These are phyloP conservation scores for Triglochin maritima DNA, from an alignment of 106 monocot genomes.

Conservation along the genomic window DNA sequence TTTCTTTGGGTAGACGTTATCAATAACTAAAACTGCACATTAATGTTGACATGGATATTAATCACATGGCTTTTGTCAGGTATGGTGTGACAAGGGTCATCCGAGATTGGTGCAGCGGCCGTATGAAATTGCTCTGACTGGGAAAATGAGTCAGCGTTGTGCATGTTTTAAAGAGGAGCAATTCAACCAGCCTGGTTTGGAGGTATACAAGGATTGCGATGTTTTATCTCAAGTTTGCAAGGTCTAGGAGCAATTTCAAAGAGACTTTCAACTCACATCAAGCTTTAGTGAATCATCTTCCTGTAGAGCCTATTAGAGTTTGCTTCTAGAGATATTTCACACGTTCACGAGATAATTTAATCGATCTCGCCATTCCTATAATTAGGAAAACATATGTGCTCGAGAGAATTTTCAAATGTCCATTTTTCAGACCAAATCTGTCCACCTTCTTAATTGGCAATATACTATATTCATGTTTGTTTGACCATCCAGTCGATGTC, in stretches of 20 bases:
- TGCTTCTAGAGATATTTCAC: no score
- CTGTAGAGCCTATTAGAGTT: no score
- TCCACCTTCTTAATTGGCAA: no score
- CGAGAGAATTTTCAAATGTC: no score
- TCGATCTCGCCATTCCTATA: no score
- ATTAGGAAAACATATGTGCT: no score
- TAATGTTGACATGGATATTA: background rate
- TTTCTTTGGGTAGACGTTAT: background rate
- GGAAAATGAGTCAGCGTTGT: constrained; percentile 63
- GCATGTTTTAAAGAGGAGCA: constrained; percentile 82
- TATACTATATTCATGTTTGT: no score
- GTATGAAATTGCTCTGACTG: constrained; percentile 61
- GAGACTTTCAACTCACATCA: no score
- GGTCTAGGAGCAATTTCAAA: constrained; percentile 20
- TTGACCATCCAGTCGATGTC: no score
- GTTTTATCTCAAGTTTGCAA: constrained; percentile 52
- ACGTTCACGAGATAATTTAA: no score
- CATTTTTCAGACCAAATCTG: no score
- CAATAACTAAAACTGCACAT: background rate
- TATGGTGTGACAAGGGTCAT: constrained; percentile 84
- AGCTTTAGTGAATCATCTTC: no score
- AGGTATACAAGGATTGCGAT: constrained; percentile 74
- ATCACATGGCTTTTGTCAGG: constrained; percentile 25
- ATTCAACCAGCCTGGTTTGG: constrained; percentile 49
- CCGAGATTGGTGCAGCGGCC: constrained; percentile 77